These are phyloP conservation scores for Cladorrhinum sp. DNA, from an alignment of 2,329 filamentous ascomycete species.

Conservation along the genomic window DNA sequence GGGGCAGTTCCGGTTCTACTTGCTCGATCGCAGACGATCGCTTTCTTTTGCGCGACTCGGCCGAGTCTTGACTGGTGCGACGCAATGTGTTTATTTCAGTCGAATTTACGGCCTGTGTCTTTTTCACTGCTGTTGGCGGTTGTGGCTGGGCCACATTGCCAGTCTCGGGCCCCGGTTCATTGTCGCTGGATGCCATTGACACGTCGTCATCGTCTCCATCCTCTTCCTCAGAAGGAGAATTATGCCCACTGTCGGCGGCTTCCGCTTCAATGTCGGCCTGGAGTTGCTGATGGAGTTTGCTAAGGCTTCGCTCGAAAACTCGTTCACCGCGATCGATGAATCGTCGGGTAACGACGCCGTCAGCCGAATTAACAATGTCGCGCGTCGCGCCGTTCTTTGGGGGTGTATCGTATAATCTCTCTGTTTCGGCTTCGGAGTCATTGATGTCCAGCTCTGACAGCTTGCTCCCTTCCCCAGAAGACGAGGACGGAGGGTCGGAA, in stretches of 20 bases:
- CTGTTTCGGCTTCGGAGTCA: constrained; percentile 87
- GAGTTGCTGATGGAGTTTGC: constrained; percentile 64
- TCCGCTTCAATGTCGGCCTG: constrained; percentile 35
- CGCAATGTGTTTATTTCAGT: constrained; percentile 32
- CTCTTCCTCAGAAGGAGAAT: constrained; percentile 38
- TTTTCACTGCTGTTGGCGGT: constrained; percentile 25
- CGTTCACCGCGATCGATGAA: constrained; percentile 48
- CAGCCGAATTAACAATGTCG: constrained; percentile 45
- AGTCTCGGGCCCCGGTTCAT: constrained; percentile 31
- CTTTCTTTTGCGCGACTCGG: constrained; percentile 49
- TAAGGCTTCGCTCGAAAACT: constrained; percentile 66
- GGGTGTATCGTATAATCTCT: constrained; percentile 87
- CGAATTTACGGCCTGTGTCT: constrained; percentile 28
- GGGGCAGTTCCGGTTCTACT: constrained; percentile 46
- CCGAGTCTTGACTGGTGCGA: constrained; percentile 30
- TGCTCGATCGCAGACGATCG: constrained; percentile 45
- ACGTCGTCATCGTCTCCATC: constrained; percentile 36
- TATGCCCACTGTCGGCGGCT: constrained; percentile 33
- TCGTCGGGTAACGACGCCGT: constrained; percentile 56
- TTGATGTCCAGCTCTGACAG: constrained; percentile 57
- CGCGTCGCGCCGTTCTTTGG: constrained; percentile 47
- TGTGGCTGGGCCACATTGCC: constrained; percentile 30
- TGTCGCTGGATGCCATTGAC: constrained; percentile 40
- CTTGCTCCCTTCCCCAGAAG: constrained; percentile 38
- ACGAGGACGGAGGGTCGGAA: constrained; percentile 23